Evolutionary conservation across 1,284 basidiomycete genomes (phyloP).

Genomic region (Phlebopus sp.): DNA sequence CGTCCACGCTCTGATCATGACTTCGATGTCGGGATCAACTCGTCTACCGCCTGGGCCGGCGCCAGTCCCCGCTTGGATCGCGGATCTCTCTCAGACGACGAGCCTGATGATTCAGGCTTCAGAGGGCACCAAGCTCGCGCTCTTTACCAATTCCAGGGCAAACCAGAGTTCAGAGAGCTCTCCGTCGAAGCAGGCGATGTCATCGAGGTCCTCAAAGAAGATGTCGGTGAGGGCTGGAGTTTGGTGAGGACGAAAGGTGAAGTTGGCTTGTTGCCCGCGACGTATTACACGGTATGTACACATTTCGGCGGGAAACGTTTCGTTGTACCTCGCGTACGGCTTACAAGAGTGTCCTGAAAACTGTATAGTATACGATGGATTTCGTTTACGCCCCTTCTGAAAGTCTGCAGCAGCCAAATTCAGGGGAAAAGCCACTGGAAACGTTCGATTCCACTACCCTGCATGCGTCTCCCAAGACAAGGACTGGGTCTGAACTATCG

Average conservation of each 20-base stretch:
- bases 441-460: conserved; percentile 49
- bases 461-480: conserved; percentile 41
- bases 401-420: conserved; percentile 20
- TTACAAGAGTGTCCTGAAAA: background rate
- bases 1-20: conserved; percentile 37
- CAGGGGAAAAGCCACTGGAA: conserved; percentile 39
- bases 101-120: conserved; percentile 35
- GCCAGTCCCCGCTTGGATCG: conserved; percentile 46
- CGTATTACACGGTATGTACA: conserved; percentile 68
- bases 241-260: conserved; percentile 53
- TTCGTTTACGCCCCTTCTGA: conserved; percentile 50
- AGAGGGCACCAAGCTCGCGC: conserved; percentile 52
- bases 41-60: conserved; percentile 73
- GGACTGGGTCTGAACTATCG: conserved; percentile 28
- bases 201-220: conserved; percentile 62
- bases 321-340: background rate
- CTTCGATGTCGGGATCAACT: conserved; percentile 74
- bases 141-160: conserved; percentile 71
- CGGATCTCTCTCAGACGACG: conserved; percentile 39
- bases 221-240: conserved; percentile 74
- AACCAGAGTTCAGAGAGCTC: conserved; percentile 69
- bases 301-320: conserved; percentile 1
- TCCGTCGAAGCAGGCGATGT: conserved; percentile 61
- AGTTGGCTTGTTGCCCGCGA: conserved; percentile 64
- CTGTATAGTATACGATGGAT: conserved; percentile 56